Evolutionary conservation across 495 filamentous ascomycete species (phyloP), one percentile per base, ranked within the genome.

Genomic region (Penicillium manginii): DNA sequence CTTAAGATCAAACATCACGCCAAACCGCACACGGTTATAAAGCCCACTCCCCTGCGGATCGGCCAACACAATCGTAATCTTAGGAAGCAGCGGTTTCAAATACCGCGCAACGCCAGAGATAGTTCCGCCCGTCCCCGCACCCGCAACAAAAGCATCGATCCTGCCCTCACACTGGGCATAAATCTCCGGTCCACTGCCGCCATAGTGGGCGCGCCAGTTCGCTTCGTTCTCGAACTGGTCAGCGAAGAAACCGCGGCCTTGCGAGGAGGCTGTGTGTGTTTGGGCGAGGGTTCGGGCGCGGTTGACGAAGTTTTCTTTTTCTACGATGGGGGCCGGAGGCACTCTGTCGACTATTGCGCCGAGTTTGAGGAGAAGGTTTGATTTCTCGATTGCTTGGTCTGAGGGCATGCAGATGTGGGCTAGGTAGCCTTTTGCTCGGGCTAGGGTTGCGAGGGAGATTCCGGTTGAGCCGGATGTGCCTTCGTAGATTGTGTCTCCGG

Each of bases 341-440:
- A 98, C 92, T 42, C 90, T 85, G 72, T 96, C 91, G 12, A 98
- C 92, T 17, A 84, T 84, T 6, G 94, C 96, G 60, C 94, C 96
- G 11, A 99, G 86, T 67, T 93, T 92, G 60, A 89, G 84, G 14
- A 99, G 86, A 19, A 98, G 83, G 58, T 90, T 84, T 10, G 90
- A 91, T 66, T 99, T 99, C 72, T 98, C 94, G 51, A 78, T 79
- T 51, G 87, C 85, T 75, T 96, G 91, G 79, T 99, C 94, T 65
- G 90, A 84, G 35, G 94, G 96, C 91, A 99, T 96, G 80, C 91
- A 96, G 61, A 99, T 99, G 71, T 98, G 89, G 6, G 92, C 91
- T 40, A 88, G 80, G 71, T 97, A 98, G 17, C 96, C 96, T 62
- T 87, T 84, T 18, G 94, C 93, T 60, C 92, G 83, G 37, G 91